Evolutionary conservation across 768 basidiomycete genomes (phyloP), one percentile per base, ranked within the genome.

Genomic region (Lactarius psammicola): DNA sequence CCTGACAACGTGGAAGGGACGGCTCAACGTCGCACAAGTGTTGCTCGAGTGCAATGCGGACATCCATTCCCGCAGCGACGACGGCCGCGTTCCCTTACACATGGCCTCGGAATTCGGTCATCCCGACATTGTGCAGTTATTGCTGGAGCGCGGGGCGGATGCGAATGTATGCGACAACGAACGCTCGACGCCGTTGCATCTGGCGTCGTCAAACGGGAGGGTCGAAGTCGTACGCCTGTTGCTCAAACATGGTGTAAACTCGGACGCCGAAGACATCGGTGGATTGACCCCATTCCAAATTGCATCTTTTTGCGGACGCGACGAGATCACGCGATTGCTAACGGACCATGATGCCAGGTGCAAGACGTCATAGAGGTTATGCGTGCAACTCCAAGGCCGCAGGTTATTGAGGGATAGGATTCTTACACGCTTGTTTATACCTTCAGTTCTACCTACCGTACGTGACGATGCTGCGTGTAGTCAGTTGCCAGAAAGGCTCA

Each of bases 1-100:
- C 10, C 6, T n/a, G 15, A 34, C 49, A 8, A 36, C 60, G 10
- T 13, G 36, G 18, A 2, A 2, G 8, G 60, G 60, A 56, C 54
- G 42, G 30, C 54, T 63, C 18, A 3, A 28, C 13, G 17, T 42
- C 10, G 20, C 33, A 2, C 62, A 33, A 18, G 9, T 56, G 28
- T 31, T 63, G 11, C 62, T 63, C 55, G 3, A 63, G 40, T 20
- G 56, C 18, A 6, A 6, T 46, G 62, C 42, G 17, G 31, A 56
- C 15, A 38, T 46, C 36, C n/a, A 63, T 56, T 9, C 30, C 40
- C 23, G 62, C 26, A 6, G 28, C 2, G 23, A 34, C 33, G 20
- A 15, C 2, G 31, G 26, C 23, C 40, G 26, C 26, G 26, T 26
- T 23, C 42, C 44, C 2, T 30, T 63, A 26, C 56, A 30, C 36